Conservation (phyloP, 2,329 filamentous ascomycete species). For the Xylogone sp. region DNA sequence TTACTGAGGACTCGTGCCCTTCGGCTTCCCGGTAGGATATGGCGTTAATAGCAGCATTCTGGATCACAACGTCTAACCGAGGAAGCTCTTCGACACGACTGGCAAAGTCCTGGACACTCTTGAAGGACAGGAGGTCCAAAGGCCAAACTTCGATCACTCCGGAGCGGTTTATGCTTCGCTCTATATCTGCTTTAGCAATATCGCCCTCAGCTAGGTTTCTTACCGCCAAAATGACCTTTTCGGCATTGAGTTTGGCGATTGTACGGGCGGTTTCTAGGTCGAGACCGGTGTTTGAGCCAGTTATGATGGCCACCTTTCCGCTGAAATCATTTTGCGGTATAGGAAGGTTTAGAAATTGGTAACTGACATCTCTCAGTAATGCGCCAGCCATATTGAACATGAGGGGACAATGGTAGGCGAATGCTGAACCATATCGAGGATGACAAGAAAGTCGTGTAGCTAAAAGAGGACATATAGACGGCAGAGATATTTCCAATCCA, state of each 20-base stretch:
- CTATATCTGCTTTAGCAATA: conserved; percentile 18
- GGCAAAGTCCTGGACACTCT: conserved; percentile 42
- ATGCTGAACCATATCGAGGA: too few species aligned
- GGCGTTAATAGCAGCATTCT: conserved; percentile 26
- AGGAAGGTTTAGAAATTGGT: too few species aligned
- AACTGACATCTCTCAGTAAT: too few species aligned
- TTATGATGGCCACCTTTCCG: too few species aligned
- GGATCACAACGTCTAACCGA: conserved; percentile 40
- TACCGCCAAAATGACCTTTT: conserved; percentile 34
- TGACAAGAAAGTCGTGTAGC: too few species aligned
- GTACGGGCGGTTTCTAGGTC: conserved; percentile 33
- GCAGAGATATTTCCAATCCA: too few species aligned
- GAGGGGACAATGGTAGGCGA: too few species aligned
- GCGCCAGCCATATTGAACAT: too few species aligned
- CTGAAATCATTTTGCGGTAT: too few species aligned
- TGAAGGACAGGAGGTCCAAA: conserved; percentile 44
- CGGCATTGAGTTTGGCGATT: conserved; percentile 26
- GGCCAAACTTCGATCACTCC: conserved; percentile 39
- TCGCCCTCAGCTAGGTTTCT: conserved; percentile 36
- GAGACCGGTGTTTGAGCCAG: conserved; percentile 36
- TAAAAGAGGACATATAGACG: too few species aligned
- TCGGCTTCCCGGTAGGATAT: conserved; percentile 11
- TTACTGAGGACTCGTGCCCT: conserved; percentile 22
- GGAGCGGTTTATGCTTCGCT: conserved; percentile 18
- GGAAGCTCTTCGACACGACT: conserved; percentile 32